phyloP scores from a whole-genome alignment of 208 protist genomes.

The Sergeia podlipaevii region DNA sequence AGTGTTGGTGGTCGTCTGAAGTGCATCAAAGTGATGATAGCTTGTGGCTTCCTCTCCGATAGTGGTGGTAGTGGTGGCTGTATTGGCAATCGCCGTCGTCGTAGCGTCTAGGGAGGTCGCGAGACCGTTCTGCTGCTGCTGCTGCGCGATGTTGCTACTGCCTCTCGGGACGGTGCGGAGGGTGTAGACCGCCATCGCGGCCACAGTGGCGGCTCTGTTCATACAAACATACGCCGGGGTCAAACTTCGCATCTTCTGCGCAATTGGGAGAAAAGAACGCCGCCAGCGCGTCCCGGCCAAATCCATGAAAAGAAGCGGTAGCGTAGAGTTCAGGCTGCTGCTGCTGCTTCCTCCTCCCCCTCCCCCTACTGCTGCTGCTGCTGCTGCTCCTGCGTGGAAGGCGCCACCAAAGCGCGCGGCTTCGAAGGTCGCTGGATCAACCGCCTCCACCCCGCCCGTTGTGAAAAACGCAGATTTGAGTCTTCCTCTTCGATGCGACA shows the following conservation, averaged over 20 bases:
- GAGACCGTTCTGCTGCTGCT: background rate
- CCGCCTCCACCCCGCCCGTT: too few species aligned
- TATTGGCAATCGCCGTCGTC: background rate
- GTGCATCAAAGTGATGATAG: background rate
- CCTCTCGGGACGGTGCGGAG: background rate
- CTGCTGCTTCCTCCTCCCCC: background rate
- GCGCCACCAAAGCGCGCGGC: too few species aligned
- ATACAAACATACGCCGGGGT: background rate
- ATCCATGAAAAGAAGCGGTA: background rate
- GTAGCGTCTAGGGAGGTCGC: background rate
- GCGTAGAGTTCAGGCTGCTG: background rate
- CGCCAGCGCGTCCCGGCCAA: background rate
- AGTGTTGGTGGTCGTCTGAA: conserved; percentile 1
- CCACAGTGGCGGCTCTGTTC: background rate
- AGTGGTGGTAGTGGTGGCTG: too few species aligned
- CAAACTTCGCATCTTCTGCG: background rate
- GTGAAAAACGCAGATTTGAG: too few species aligned
- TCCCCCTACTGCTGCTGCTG: background rate
- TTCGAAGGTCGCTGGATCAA: too few species aligned
- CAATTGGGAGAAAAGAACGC: background rate
- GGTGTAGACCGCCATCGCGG: background rate
- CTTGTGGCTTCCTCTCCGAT: too few species aligned
- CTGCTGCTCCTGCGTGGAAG: too few species aligned
- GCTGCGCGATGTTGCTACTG: background rate
- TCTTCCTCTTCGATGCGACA: too few species aligned